Evolutionary conservation across 495 filamentous ascomycete genomes (phyloP).

Genomic region (Emericellopsis terricola): DNA sequence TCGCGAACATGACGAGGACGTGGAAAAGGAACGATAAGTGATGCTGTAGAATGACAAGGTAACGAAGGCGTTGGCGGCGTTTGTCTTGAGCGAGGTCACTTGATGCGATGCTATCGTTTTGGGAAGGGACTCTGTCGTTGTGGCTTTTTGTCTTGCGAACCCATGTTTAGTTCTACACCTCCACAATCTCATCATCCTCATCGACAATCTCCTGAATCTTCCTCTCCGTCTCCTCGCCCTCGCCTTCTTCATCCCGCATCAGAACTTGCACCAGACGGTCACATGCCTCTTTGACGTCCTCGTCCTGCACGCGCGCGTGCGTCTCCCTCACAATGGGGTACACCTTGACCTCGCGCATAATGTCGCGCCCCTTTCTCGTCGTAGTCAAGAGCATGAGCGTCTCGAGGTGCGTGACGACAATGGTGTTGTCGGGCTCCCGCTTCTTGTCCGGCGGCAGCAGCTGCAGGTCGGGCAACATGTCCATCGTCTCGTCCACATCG

Average conservation of each 20-base stretch:
- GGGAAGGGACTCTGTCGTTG: background rate
- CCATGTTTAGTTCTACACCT: constrained; percentile 25
- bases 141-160: no score
- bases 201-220: constrained; percentile 2
- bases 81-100: no score
- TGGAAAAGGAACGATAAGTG: constrained; percentile 3
- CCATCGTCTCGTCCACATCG: constrained; percentile 55
- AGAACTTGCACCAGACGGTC: constrained; percentile 84
- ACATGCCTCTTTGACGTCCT: constrained; percentile 66
- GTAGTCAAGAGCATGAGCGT: constrained; percentile 70
- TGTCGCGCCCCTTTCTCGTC: constrained; percentile 53
- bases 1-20: constrained; percentile 14
- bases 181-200: constrained; percentile 23
- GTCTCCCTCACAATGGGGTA: constrained; percentile 82
- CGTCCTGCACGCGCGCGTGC: constrained; percentile 62
- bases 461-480: constrained; percentile 75
- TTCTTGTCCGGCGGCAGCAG: constrained; percentile 74
- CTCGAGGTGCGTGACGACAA: constrained; percentile 75
- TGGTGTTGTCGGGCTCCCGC: constrained; percentile 53
- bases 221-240: constrained; percentile 47
- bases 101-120: background rate
- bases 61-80: background rate
- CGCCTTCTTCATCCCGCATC: constrained; percentile 58
- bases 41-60: background rate
- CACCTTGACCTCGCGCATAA: constrained; percentile 55